Base-by-base conservation (phyloP, 176 grass and related monocot species). In the Carex myosuroides region DNA sequence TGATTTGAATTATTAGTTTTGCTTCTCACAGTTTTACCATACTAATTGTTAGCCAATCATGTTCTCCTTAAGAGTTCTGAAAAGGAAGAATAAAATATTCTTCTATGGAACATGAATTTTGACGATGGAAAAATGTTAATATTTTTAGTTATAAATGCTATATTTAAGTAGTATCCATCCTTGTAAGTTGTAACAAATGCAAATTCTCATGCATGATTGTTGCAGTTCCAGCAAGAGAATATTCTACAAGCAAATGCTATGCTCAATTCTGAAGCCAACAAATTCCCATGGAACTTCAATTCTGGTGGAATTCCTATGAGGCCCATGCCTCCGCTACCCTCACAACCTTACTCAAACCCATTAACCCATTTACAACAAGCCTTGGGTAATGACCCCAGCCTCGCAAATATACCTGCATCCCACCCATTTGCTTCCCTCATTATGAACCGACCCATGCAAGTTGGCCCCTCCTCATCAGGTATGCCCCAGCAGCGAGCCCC, bases 221-320 rank as follows among this genome's bases (percentile, higher is more conserved):
- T 93, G 52, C 90, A 98, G 95, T 84, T 83, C 87, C 95, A 94
- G 72, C 86, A 83, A 64, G 92, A 95, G 66, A 90, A 91, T 89
- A 85, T 84, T 64, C 64, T 93, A 74, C 48, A 75, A 64, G 76
- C 86, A 57, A 94, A 91, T 83, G 78, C 85, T 60, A 87, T 92
- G 83, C 88, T 89, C 50, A 92, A 85, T 86, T 60, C 69, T 64
- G 92, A 94, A 46, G 58, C 20, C 59, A 97, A 92, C 55, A 81
- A 50, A 81, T 91, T 91, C n/a, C 57, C 81, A 35, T 98, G 92
- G 92, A 98, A 92, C 67, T 86, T 86, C 64, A 74, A 79, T 73
- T 85, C 92, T 66, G 86, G 87, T 75, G 83, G 87, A 82, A 79
- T 91, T 62, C 90, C 92, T 87, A 62, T 72, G 68, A 87, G 84